Evolutionary conservation across 768 basidiomycete genomes (phyloP).

Genomic region (Boletus tylopilopsis): DNA sequence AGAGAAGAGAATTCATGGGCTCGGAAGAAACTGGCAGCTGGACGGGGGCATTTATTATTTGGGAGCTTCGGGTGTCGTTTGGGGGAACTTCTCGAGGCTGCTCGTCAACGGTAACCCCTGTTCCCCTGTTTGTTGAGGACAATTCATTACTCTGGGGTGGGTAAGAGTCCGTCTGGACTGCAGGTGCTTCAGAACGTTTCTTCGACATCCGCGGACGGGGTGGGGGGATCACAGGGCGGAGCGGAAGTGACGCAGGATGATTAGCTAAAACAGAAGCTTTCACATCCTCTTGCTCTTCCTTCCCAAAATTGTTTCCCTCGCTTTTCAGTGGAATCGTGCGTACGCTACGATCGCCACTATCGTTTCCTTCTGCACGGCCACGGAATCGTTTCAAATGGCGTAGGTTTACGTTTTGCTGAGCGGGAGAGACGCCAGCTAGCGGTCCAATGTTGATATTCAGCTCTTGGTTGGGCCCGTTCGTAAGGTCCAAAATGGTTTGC

Average conservation of each 20-base stretch:
- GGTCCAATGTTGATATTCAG: conserved; percentile 25
- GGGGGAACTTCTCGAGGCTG: neutral
- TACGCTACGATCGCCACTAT: conserved; percentile 28
- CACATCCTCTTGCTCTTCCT: conserved; percentile 13
- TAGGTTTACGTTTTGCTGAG: conserved; percentile 28
- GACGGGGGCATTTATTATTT: conserved; percentile 6
- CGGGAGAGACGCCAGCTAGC: conserved; percentile 17
- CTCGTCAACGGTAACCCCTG: neutral
- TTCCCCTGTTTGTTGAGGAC: neutral
- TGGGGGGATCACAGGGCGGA: conserved; percentile 23
- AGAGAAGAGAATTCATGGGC: conserved; percentile 6
- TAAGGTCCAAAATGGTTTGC: conserved; percentile 18
- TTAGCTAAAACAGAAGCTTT: neutral
- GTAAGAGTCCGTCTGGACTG: neutral
- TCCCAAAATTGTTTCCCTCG: conserved; percentile 16
- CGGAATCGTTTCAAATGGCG: conserved; percentile 29
- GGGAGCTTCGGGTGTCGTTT: conserved; percentile 3
- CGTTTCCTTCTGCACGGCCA: conserved; percentile 24
- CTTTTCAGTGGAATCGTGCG: conserved; percentile 16
- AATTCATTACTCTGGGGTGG: neutral
- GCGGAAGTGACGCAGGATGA: conserved; percentile 9
- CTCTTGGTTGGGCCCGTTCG: conserved; percentile 8
- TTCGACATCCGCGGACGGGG: conserved; percentile 19
- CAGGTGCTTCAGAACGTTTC: conserved; percentile 2
- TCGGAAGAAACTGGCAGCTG: conserved; percentile 5